Percentiles rank a stretch among this genome's conserved stretches.
These are phyloP conservation scores for Quercus tomentella DNA, from an alignment of 331 rosid genomes.

Conservation along the genomic window DNA sequence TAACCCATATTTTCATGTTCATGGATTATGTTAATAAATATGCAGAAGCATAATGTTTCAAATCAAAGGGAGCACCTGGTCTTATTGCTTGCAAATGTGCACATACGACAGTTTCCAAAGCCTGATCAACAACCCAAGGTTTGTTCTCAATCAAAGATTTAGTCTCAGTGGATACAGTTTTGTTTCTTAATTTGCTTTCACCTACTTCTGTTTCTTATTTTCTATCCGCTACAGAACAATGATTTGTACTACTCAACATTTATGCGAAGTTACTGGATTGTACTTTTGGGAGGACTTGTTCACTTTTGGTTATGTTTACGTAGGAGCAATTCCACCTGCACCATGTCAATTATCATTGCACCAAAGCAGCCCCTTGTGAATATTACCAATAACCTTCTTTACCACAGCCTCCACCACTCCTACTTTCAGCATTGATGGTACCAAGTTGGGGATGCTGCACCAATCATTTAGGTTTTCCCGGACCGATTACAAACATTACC, in stretches of 20 bases:
- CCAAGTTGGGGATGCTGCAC: neutral
- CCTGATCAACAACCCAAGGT: slow-evolving; percentile 99
- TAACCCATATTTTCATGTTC: slow-evolving; percentile 2
- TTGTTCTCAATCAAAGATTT: slow-evolving; percentile 15
- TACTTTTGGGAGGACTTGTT: neutral
- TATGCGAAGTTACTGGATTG: neutral
- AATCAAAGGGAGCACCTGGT: slow-evolving; percentile 98
- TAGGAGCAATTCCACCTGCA: neutral
- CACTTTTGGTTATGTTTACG: neutral
- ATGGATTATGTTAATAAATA: slow-evolving; percentile 12
- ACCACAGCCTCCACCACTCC: neutral
- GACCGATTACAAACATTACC: too few species aligned
- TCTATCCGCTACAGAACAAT: neutral
- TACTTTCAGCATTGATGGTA: neutral
- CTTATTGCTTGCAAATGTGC: slow-evolving; percentile 91
- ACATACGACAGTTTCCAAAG: slow-evolving; percentile 85
- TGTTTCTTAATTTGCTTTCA: neutral
- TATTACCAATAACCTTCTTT: neutral
- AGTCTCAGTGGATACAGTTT: neutral
- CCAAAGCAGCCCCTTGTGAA: neutral
- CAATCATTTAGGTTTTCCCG: too few species aligned
- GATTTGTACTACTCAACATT: neutral
- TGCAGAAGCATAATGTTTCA: slow-evolving; percentile 91
- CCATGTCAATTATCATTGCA: neutral
- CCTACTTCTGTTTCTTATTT: neutral